Evolutionary conservation across 306 rosid species (phyloP).

Genomic region (Cyclanthera cordifolia): DNA sequence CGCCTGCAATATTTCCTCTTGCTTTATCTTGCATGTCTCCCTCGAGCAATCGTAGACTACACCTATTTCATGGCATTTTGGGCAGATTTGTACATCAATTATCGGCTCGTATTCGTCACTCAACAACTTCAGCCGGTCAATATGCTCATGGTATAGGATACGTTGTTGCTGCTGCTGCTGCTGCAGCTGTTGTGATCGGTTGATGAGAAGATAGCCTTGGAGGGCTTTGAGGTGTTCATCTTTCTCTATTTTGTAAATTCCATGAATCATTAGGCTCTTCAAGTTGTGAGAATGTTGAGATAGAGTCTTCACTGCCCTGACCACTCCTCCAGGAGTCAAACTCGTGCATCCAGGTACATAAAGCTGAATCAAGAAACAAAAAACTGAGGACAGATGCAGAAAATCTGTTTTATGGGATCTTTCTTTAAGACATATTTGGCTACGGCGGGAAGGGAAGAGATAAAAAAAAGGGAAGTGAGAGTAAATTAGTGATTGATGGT

Average conservation of each 20-base stretch:
- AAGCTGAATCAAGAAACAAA: conserved; percentile 40
- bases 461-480: no score
- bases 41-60: conserved; percentile 56
- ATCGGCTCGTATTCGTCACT: conserved; percentile 9
- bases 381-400: neutral
- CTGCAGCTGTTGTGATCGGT: conserved; percentile 16
- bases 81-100: conserved; percentile 57
- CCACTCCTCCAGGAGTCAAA: conserved; percentile 62
- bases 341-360: conserved; percentile 62
- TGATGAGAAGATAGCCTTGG: conserved; percentile 20
- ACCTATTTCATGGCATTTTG: conserved; percentile 42
- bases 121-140: conserved; percentile 6
- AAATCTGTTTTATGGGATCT: neutral
- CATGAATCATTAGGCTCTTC: conserved; percentile 43
- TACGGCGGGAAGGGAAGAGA: no score
- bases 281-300: conserved; percentile 37
- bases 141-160: conserved; percentile 24
- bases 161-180: conserved; percentile 24
- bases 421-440: no score
- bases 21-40: conserved; percentile 32
- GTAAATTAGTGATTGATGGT: no score
- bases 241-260: conserved; percentile 46
- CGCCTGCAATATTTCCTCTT: conserved; percentile 14
- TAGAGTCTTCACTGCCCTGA: conserved; percentile 40
- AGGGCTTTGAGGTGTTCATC: conserved; percentile 40